Conservation (phyloP, 2,329 filamentous ascomycete species). For the Coniochaeta sp. region DNA sequence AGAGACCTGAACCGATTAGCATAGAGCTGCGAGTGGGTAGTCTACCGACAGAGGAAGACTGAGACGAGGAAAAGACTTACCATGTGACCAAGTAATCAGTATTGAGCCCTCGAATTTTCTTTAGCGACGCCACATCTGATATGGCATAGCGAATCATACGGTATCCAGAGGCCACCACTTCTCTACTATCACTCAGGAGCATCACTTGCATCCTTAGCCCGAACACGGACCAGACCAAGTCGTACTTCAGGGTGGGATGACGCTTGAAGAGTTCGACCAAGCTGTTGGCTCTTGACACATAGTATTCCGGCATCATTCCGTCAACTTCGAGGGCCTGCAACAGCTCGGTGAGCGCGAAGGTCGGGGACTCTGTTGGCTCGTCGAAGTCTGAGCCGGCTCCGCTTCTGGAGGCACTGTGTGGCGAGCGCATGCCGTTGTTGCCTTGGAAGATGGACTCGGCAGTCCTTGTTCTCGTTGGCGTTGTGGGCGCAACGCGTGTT, state of each 20-base stretch:
- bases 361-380: conserved; percentile 75
- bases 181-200: conserved; percentile 89
- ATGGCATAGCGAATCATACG: conserved; percentile 90
- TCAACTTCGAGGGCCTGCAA: conserved; percentile 83
- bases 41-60: background rate
- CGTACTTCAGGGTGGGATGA: conserved; percentile 89
- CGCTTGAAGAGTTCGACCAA: conserved; percentile 95
- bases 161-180: conserved; percentile 92
- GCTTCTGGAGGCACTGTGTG: conserved; percentile 46
- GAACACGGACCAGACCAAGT: conserved; percentile 92
- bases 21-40: background rate
- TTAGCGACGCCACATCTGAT: conserved; percentile 81
- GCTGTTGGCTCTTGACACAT: conserved; percentile 85
- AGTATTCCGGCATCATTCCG: conserved; percentile 87
- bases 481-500: conserved; percentile 39
- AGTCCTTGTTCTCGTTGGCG: conserved; percentile 44
- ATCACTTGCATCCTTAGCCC: conserved; percentile 90
- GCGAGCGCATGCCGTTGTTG: conserved; percentile 44
- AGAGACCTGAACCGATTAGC: conserved; percentile 50
- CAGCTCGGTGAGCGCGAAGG: conserved; percentile 82
- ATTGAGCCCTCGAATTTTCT: conserved; percentile 78
- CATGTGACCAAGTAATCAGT: conserved; percentile 89
- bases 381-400: conserved; percentile 56
- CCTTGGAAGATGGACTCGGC: conserved; percentile 33
- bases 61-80: conserved; percentile 21